Evolutionary conservation across 495 filamentous ascomycete species (phyloP).

Genomic region (Aspergillus sclerotiicarbonarius): DNA sequence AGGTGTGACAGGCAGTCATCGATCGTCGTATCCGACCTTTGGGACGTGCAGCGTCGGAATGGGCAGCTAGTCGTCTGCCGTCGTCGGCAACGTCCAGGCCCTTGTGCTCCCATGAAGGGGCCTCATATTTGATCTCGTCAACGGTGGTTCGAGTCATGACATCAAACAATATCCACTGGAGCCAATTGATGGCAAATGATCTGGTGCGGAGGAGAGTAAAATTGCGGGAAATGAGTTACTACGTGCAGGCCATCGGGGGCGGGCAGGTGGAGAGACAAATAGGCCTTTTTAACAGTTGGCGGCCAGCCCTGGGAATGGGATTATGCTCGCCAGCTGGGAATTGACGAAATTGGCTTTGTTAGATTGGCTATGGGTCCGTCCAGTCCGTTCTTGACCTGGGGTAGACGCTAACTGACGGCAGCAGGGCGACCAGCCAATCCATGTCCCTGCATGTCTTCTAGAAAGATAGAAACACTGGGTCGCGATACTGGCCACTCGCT

Average conservation of each 20-base stretch:
- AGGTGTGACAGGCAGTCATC: conserved; percentile 45
- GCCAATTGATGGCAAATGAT: conserved; percentile 1
- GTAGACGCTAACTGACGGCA: conserved; percentile 12
- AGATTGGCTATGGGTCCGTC: conserved; percentile 6
- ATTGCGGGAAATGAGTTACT: conserved; percentile 5
- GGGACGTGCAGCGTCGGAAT: conserved; percentile 27
- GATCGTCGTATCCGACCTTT: conserved; percentile 41
- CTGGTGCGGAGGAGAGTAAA: not conserved
- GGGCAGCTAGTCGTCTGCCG: conserved; percentile 26
- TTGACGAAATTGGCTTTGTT: conserved; percentile 18
- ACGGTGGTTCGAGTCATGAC: conserved; percentile 35
- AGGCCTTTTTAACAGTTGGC: conserved; percentile 16
- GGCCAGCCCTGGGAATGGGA: conserved; percentile 10
- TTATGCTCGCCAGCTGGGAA: conserved; percentile 14
- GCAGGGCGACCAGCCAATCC: conserved; percentile 12
- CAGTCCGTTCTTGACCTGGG: conserved; percentile 16
- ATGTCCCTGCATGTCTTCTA: conserved; percentile 17
- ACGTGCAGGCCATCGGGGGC: conserved; percentile 14
- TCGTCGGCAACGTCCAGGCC: conserved; percentile 27
- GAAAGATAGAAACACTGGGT: conserved; percentile 16
- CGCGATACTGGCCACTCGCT: conserved; percentile 7
- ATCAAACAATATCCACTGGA: conserved; percentile 6
- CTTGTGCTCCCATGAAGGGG: conserved; percentile 33
- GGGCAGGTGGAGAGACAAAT: conserved; percentile 12
- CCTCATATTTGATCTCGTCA: conserved; percentile 19